Base-by-base conservation (phyloP, 2,329 filamentous ascomycete species). In the Penicillium sp. region DNA sequence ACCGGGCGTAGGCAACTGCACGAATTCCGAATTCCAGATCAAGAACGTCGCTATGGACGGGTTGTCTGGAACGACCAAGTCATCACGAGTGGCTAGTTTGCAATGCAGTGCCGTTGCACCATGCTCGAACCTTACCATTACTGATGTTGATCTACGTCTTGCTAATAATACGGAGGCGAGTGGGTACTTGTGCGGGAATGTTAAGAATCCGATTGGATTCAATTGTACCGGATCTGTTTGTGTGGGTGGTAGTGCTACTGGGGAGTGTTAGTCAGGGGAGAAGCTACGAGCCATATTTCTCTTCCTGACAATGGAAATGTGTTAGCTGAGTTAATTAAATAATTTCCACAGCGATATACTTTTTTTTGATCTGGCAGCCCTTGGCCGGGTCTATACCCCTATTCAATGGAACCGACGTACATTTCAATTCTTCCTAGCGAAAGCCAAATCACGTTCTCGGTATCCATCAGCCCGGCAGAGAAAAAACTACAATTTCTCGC, bases 1-100 rank as follows among this genome's bases (percentile, higher is more conserved):
- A 3, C 54, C 62, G 2, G 62, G 75, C 0, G 72, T 76, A 4
- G 62, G 75, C 0, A 73, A 77, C 43, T 77, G 74, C 57, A 73
- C 71, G 0, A 75, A 71, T 8, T 72, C 68, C 1, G 61, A 70
- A 29, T 79, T 79, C 55, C 68, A 79, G 46, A 26, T 55, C 9
- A 23, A 23, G 7, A 31, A 52, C 18, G 64, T 80, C 19, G 56
- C 59, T 2, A 67, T 75, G 45, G 55, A 77, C 2, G 51, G 45
- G 1, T 52, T 71, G 9, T 43, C 21, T 1, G 52, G 61, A 26
- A 48, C 68, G 2, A 51, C 47, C 0, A 66, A 51, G 19, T 58
- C 54, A 1, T 29, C 49, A 11, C 53, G 59, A 5, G 60, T 72
- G 13, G 64, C 64, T 1, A 68, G 63, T 37, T 56, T 73, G 3